These are phyloP conservation scores for Papiliotrema flavescens DNA, from an alignment of 1,284 basidiomycete species.

Conservation along the genomic window DNA sequence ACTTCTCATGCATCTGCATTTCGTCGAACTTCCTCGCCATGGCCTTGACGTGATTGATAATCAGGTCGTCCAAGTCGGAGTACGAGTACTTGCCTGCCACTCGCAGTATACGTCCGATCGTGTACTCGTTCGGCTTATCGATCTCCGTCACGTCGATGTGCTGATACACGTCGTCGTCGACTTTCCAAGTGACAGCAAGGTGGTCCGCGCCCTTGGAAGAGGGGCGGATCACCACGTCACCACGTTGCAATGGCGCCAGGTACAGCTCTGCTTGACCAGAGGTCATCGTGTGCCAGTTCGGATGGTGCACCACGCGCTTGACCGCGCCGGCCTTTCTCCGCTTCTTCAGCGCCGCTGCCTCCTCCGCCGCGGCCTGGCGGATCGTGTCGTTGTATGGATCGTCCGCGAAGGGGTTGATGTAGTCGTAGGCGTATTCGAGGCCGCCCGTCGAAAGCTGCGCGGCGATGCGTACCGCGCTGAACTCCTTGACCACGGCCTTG, in stretches of 20 bases:
- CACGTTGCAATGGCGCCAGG: constrained; percentile 84
- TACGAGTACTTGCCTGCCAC: constrained; percentile 80
- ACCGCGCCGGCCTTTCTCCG: constrained; percentile 70
- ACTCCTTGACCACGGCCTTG: constrained; percentile 72
- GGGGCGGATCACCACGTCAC: constrained; percentile 92
- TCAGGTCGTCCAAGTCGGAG: constrained; percentile 93
- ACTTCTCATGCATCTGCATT: constrained; percentile 93
- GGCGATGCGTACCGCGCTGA: constrained; percentile 63
- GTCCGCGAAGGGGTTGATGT: constrained; percentile 37
- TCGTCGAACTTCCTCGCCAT: constrained; percentile 93
- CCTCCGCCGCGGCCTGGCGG: constrained; percentile 63
- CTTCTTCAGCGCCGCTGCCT: constrained; percentile 74
- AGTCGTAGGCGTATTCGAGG: constrained; percentile 50
- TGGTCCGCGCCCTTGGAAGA: constrained; percentile 93
- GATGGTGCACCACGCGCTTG: constrained; percentile 91
- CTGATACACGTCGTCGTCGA: constrained; percentile 93
- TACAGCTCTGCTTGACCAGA: constrained; percentile 84
- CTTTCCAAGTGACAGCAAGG: constrained; percentile 98
- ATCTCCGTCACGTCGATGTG: constrained; percentile 93
- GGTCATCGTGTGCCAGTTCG: constrained; percentile 97
- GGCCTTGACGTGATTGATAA: constrained; percentile 94
- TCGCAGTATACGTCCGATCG: constrained; percentile 67
- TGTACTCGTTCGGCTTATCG: constrained; percentile 62
- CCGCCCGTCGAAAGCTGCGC: constrained; percentile 77
- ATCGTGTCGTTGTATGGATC: constrained; percentile 36